phyloP scores from a whole-genome alignment of 495 filamentous ascomycete genomes.

The Neurospora sp. region DNA sequence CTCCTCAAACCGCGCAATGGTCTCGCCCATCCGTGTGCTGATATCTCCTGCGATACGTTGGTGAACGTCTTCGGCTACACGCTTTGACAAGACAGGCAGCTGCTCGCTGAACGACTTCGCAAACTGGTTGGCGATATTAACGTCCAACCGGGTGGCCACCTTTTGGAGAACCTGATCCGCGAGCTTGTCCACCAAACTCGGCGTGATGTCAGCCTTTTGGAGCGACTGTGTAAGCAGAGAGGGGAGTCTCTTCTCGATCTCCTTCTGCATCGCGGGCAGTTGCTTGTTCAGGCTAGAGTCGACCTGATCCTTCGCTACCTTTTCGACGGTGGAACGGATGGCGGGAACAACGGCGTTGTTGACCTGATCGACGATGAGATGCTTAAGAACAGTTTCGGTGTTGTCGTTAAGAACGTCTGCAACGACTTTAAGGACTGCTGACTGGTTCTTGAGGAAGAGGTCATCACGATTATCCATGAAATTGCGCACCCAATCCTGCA shows the following conservation, averaged over 20 bases:
- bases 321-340: constrained; percentile 34
- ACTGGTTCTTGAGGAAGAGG: constrained; percentile 28
- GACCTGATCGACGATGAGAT: constrained; percentile 59
- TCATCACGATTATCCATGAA: constrained; percentile 22
- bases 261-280: constrained; percentile 47
- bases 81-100: constrained; percentile 52
- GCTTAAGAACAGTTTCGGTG: constrained; percentile 67
- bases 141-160: constrained; percentile 56
- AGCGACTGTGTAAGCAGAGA: constrained; percentile 43
- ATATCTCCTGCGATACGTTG: constrained; percentile 25
- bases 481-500: constrained; percentile 26
- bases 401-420: constrained; percentile 83
- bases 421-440: constrained; percentile 64
- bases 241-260: constrained; percentile 43
- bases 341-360: constrained; percentile 51
- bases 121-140: constrained; percentile 38
- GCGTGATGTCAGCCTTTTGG: constrained; percentile 51
- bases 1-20: constrained; percentile 47
- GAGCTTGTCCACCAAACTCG: constrained; percentile 43
- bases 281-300: constrained; percentile 35
- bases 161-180: constrained; percentile 59
- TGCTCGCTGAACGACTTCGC: constrained; percentile 49
- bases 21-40: constrained; percentile 23
- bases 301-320: constrained; percentile 36
- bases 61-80: constrained; percentile 50